Base-by-base conservation (phyloP, 768 basidiomycete species). In the Leccinellum rugosiceps region DNA sequence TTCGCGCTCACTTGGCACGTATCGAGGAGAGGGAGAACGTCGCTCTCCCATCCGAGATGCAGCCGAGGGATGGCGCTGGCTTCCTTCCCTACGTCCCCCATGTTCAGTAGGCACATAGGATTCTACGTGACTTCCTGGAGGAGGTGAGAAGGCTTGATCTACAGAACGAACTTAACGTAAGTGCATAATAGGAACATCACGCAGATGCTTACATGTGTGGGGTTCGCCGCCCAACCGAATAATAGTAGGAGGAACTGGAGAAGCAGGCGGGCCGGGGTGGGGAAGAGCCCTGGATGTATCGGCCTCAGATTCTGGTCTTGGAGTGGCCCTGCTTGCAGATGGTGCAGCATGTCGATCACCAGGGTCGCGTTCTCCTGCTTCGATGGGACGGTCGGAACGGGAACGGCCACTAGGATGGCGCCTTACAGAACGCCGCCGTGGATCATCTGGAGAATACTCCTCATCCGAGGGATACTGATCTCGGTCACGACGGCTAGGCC, bases 241-340 rank as follows among this genome's bases (percentile, higher is more conserved):
- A 26, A 72, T 65, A 9, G 71, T 72, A 21, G 71, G 71, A 11
- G 61, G 63, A 9, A 47, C 41, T 15, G 69, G 70, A 23, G 71
- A 70, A 28, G 48, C 53, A 32, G 61, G 56, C 6, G 61, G 59
- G 7, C 19, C n/a, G 34, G 31, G 49, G 17, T 51, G 56, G 8
- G 60, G 51, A 47, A 14, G 44, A 28, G 50, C 23, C 17, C 34
- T 30, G 46, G 30, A 30, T 9, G 30, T 30, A 30, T 30, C 25
- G 3, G 25, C 21, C 13, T 62, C 63, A 30, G 53, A 51, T 46
- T 53, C 60, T 31, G 60, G 60, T 35, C 57, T 55, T 28, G 49
- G 58, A 15, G 30, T 15, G 5, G 59, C 23, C 34, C 63, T 62
- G 13, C 49, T 4, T 25, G 50, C 59, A 28, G 63, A 58, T 21